phyloP scores from a whole-genome alignment of 2,329 filamentous ascomycete species.

The Trichoderma oligosporum region DNA sequence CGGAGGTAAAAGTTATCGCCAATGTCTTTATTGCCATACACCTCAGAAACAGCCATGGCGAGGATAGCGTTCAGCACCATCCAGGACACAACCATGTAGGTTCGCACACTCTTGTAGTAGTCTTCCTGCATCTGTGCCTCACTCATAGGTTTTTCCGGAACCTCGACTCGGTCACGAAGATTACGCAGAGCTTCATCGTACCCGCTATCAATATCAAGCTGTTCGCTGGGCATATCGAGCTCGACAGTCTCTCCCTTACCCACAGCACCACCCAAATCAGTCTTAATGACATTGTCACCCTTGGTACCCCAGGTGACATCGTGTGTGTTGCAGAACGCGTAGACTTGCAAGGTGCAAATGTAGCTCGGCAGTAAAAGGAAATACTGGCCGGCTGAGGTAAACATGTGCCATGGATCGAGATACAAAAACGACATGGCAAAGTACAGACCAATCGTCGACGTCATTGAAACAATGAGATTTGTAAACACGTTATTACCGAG shows the following conservation, averaged over 20 bases:
- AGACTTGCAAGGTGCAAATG: constrained; percentile 96
- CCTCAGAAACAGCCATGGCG: constrained; percentile 87
- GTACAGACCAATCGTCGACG: constrained; percentile 88
- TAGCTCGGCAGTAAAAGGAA: constrained; percentile 88
- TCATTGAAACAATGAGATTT: constrained; percentile 86
- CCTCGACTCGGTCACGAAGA: constrained; percentile 86
- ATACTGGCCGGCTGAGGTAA: constrained; percentile 87
- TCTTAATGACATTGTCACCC: constrained; percentile 92
- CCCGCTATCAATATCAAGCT: constrained; percentile 95
- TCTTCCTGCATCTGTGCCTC: constrained; percentile 92
- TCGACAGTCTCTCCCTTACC: constrained; percentile 79
- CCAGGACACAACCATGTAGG: constrained; percentile 97
- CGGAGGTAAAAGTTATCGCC: constrained; percentile 84
- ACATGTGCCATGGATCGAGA: constrained; percentile 98
- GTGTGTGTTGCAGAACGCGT: constrained; percentile 98
- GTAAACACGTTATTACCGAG: constrained; percentile 89
- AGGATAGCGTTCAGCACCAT: constrained; percentile 88
- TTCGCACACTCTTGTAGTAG: constrained; percentile 95
- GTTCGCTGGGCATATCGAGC: constrained; percentile 95
- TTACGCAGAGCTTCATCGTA: constrained; percentile 97
- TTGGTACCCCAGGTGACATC: constrained; percentile 99
- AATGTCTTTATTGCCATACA: constrained; percentile 68
- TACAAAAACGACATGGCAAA: constrained; percentile 96
- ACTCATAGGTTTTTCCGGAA: constrained; percentile 56
- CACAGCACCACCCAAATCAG: constrained; percentile 83